phyloP scores from a whole-genome alignment of 1,284 basidiomycete genomes.

The Boletellus deceptivus region DNA sequence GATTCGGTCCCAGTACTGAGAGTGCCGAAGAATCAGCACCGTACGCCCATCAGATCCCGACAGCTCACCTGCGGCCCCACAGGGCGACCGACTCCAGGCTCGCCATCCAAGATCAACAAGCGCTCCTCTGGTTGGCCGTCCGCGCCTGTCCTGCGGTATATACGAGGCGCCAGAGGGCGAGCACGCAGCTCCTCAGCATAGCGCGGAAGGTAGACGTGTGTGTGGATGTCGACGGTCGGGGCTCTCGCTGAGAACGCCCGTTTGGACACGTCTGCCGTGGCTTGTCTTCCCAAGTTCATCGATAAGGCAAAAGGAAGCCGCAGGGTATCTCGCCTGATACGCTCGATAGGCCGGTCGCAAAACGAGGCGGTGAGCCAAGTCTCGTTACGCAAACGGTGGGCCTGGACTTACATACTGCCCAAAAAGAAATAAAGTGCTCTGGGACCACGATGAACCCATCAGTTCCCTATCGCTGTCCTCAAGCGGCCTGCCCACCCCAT shows the following conservation, averaged over 20 bases:
- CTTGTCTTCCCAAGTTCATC: constrained; percentile 26
- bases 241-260: constrained; percentile 16
- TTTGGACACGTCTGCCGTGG: constrained; percentile 27
- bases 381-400: constrained; percentile 10
- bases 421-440: not conserved
- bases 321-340: constrained; percentile 10
- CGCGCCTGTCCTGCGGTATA: constrained; percentile 50
- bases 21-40: constrained; percentile 34
- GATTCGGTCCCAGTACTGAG: constrained; percentile 72
- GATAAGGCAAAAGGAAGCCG: constrained; percentile 21
- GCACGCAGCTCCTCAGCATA: constrained; percentile 66
- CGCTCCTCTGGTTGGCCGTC: constrained; percentile 57
- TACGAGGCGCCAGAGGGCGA: constrained; percentile 62
- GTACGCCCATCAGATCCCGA: not conserved
- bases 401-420: constrained; percentile 9
- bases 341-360: constrained; percentile 2
- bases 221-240: constrained; percentile 74
- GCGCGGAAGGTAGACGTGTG: constrained; percentile 77
- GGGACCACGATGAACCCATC: constrained; percentile 12
- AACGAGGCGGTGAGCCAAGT: constrained; percentile 16
- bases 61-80: constrained; percentile 54
- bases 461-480: not conserved
- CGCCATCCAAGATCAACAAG: constrained; percentile 72
- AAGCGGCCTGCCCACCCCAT: not conserved
- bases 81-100: constrained; percentile 72